A percentile compares a stretch with the other conserved stretches of the same genome.
phyloP scores from a whole-genome alignment of 345 rosid genomes.

The Populus alba region DNA sequence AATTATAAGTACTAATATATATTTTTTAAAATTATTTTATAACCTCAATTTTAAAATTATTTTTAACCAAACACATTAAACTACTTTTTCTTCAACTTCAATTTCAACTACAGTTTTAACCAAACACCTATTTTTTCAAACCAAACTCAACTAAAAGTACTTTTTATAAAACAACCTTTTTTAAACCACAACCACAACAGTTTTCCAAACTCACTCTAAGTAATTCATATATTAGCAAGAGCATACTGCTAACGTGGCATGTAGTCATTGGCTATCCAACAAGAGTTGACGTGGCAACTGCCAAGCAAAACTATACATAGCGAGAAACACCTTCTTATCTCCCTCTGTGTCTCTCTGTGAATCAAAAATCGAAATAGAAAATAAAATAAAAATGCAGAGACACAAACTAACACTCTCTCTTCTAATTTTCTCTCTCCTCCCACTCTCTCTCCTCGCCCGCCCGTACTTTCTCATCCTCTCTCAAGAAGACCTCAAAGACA shows the following conservation, averaged over 20 bases:
- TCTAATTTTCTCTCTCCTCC: slow-evolving; percentile 29
- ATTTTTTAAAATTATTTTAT: too few species aligned
- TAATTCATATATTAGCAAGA: too few species aligned
- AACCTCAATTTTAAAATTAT: too few species aligned
- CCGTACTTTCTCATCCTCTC: slow-evolving; percentile 71
- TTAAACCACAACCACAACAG: too few species aligned
- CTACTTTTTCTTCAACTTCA: too few species aligned
- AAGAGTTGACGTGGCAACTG: background rate
- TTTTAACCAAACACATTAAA: too few species aligned
- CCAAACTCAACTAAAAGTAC: too few species aligned
- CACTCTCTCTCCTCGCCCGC: slow-evolving; percentile 49
- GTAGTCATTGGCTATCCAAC: background rate
- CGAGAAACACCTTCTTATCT: background rate
- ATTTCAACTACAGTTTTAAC: too few species aligned
- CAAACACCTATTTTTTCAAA: too few species aligned
- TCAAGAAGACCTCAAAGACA: slow-evolving; percentile 80
- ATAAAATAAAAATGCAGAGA: background rate
- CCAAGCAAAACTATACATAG: background rate
- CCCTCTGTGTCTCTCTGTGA: background rate
- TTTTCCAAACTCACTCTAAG: too few species aligned
- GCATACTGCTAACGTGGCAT: background rate
- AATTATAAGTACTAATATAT: too few species aligned
- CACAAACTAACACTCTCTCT: slow-evolving; percentile 18
- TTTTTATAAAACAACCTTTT: too few species aligned
- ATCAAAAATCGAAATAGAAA: background rate